A percentile compares a stretch with the other conserved stretches of the same genome.
These are phyloP conservation scores for Hamigera avellanea DNA, from an alignment of 495 filamentous ascomycete genomes.

Conservation along the genomic window DNA sequence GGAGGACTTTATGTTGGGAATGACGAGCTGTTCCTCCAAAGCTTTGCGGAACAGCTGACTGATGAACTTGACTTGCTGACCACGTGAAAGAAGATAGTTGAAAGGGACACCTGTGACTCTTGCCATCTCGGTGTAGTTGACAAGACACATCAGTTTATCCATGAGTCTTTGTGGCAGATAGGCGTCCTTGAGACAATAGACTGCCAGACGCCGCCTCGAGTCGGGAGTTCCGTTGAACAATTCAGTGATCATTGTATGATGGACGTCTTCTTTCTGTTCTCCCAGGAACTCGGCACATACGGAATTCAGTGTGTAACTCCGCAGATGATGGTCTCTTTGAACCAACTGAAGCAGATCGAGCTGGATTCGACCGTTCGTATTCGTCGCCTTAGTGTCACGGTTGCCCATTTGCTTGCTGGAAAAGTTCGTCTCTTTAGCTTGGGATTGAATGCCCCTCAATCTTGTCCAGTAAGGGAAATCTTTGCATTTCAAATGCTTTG, in stretches of 20 bases:
- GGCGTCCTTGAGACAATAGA: constrained; percentile 97
- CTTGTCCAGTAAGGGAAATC: constrained; percentile 81
- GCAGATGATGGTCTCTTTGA: constrained; percentile 85
- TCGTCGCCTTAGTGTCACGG: constrained; percentile 84
- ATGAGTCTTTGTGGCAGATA: constrained; percentile 90
- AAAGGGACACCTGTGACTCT: constrained; percentile 98
- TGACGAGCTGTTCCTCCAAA: constrained; percentile 79
- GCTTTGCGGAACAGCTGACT: constrained; percentile 96
- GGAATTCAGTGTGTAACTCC: constrained; percentile 95
- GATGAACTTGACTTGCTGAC: constrained; percentile 96
- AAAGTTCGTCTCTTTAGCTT: constrained; percentile 67
- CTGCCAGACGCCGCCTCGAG: constrained; percentile 75
- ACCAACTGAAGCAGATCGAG: constrained; percentile 87
- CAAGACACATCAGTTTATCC: constrained; percentile 94
- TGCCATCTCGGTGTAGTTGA: constrained; percentile 99
- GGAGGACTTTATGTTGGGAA: constrained; percentile 65
- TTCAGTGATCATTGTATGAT: constrained; percentile 98
- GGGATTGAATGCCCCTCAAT: constrained; percentile 50
- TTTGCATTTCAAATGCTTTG: constrained; percentile 63
- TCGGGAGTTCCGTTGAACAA: constrained; percentile 91
- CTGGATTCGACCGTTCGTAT: constrained; percentile 88
- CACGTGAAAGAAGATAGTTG: constrained; percentile 82
- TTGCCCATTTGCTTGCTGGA: constrained; percentile 99
- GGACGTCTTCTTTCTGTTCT: constrained; percentile 98
- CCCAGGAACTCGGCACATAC: constrained; percentile 94